Evolutionary conservation across 192 early-diverging fungal species (phyloP).

Genomic region (Funneliformis geosporum): DNA sequence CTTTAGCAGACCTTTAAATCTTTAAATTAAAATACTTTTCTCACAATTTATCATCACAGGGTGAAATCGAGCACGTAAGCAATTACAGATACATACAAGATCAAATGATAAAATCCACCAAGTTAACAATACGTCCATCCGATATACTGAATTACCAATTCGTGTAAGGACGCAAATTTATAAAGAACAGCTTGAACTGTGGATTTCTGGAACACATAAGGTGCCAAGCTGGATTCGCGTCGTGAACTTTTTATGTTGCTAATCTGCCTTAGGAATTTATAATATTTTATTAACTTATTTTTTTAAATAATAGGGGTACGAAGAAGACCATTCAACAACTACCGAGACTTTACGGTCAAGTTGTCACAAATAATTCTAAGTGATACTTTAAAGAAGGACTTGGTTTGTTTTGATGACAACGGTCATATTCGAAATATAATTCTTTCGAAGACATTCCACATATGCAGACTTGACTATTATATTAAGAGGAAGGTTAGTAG

Average conservation of each 20-base stretch:
- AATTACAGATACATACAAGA: constrained; percentile 65
- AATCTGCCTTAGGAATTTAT: background rate
- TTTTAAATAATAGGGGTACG: background rate
- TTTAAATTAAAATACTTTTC: too few species aligned
- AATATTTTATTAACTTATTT: background rate
- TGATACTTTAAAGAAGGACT: constrained; percentile 77
- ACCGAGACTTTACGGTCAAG: constrained; percentile 52
- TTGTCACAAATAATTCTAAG: constrained; percentile 72
- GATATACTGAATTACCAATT: constrained; percentile 89
- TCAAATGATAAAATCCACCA: constrained; percentile 70
- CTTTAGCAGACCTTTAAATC: too few species aligned
- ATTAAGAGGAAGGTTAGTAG: constrained; percentile 75
- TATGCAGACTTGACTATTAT: constrained; percentile 81
- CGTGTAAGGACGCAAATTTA: constrained; percentile 85
- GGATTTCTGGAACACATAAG: constrained; percentile 77
- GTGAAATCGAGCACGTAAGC: constrained; percentile 63
- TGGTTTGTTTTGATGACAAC: constrained; percentile 89
- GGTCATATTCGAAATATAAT: constrained; percentile 83
- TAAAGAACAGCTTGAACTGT: constrained; percentile 81
- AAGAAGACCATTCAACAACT: background rate
- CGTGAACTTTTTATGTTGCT: background rate
- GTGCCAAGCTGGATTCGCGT: constrained; percentile 57
- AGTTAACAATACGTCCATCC: constrained; percentile 71
- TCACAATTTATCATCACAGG: too few species aligned
- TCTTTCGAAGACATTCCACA: constrained; percentile 83